Base-by-base conservation (phyloP, 371 early-diverging fungal genomes). In the Rhizomucor pusillus region DNA sequence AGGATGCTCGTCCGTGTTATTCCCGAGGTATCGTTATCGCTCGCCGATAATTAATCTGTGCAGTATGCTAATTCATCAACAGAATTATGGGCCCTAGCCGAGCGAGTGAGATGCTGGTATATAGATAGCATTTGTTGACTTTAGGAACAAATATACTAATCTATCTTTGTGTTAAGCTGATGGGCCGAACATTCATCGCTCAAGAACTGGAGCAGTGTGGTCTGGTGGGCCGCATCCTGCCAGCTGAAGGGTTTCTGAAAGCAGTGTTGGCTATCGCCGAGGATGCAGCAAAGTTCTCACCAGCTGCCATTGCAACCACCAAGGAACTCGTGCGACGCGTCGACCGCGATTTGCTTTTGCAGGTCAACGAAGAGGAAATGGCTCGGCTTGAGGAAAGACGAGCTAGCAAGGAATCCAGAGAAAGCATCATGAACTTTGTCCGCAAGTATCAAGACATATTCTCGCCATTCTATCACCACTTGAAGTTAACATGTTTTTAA, bases 51-150 rank as follows among this genome's bases (percentile, higher is more conserved):
- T 5, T n/a, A 1, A 7, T 37, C 19, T 36, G 13, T 39, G 14
- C 9, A 45, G 35, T 12, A 50, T n/a, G 6, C 13, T 22, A 34
- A 33, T 43, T 41, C 0, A 50, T 24, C 43, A 37, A 43, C 51
- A 68, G 74, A 50, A 75, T 81, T 13, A 71, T 86, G 76, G 87
- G 85, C 0, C 41, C 54, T n/a, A 76, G 81, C 11, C 73, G 67
- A 23, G 87, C 85, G 22, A 86, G 79, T 54, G 80, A 85, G 52
- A 79, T 86, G 79, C 56, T 85, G 43, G 80, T 81, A 66, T 59
- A 67, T 20, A 34, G 16, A 7, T 49, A 22, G n/a, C n/a, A n/a
- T n/a, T n/a, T n/a, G n/a, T n/a, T n/a, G n/a, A n/a, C n/a, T n/a
- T n/a, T n/a, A n/a, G n/a, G n/a, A n/a, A n/a, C n/a, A n/a, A n/a